Percentiles rank a stretch among this genome's conserved stretches.
Evolutionary conservation across 352 stramenopile genomes (phyloP).

Genomic region (Thraustotheca clavata): DNA sequence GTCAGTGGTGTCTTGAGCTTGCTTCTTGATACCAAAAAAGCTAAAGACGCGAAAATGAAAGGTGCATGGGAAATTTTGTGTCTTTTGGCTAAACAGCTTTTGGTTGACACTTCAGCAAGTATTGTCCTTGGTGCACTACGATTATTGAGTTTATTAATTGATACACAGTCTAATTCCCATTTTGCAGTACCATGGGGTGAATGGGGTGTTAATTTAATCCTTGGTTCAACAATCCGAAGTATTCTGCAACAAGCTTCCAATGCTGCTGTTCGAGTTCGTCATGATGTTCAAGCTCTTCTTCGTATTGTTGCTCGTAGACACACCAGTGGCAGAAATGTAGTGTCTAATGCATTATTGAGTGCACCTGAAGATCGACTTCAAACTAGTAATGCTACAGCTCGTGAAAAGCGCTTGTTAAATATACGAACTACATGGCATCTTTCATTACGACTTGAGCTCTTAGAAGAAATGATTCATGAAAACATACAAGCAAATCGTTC

Average conservation of each 20-base stretch:
- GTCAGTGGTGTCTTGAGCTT: conserved; percentile 46
- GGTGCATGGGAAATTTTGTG: conserved; percentile 66
- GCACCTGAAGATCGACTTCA: conserved; percentile 52
- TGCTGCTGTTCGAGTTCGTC: conserved; percentile 51
- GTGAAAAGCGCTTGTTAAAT: conserved; percentile 24
- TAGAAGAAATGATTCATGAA: conserved; percentile 42
- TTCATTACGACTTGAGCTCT: conserved; percentile 30
- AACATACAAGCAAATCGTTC: no score
- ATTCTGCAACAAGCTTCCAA: conserved; percentile 62
- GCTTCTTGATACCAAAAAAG: conserved; percentile 25
- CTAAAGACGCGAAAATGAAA: conserved; percentile 35
- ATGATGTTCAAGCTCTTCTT: conserved; percentile 39
- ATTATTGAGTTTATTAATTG: conserved; percentile 43
- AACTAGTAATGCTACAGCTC: conserved; percentile 17
- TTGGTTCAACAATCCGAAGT: conserved; percentile 64
- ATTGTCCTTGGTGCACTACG: conserved; percentile 51
- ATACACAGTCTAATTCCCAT: conserved; percentile 29
- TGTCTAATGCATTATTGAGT: conserved; percentile 65
- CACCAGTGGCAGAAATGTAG: conserved; percentile 40
- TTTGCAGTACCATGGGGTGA: conserved; percentile 69
- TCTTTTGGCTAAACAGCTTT: conserved; percentile 54
- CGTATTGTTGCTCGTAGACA: conserved; percentile 40
- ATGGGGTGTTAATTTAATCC: conserved; percentile 67
- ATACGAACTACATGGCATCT: no score
- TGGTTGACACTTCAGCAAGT: conserved; percentile 35